A percentile compares a stretch with the other conserved stretches of the same genome.
Evolutionary conservation across 1,139 yeast genomes (phyloP).

Genomic region (Pichia kudriavzevii): DNA sequence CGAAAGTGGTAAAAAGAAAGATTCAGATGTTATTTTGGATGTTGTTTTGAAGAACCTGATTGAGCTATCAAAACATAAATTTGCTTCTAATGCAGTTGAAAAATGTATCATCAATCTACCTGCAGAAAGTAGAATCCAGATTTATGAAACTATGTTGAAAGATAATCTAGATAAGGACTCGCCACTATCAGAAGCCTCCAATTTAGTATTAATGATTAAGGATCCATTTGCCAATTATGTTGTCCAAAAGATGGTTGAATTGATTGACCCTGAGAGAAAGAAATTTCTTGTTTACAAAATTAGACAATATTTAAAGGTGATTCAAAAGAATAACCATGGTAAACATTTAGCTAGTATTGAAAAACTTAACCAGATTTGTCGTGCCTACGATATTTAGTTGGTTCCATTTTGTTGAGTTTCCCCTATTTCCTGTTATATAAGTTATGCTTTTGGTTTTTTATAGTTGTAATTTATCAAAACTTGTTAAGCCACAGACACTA

Average conservation of each 20-base stretch:
- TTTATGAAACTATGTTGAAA: constrained; percentile 56
- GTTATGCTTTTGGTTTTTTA: constrained; percentile 1
- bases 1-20: constrained; percentile 56
- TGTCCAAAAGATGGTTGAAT: constrained; percentile 86
- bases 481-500: too few relatives aligned
- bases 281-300: constrained; percentile 52
- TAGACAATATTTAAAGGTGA: constrained; percentile 53
- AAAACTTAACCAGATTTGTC: constrained; percentile 53
- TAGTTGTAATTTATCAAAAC: not conserved
- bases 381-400: constrained; percentile 11
- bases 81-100: constrained; percentile 96
- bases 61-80: constrained; percentile 84
- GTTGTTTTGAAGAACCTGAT: constrained; percentile 49
- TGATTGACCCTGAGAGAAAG: constrained; percentile 63
- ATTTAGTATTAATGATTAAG: constrained; percentile 83
- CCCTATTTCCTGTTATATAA: not conserved
- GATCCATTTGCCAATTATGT: constrained; percentile 98
- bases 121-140: constrained; percentile 48
- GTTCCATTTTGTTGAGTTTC: too few relatives aligned
- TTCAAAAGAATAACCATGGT: constrained; percentile 55
- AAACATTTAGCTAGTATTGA: constrained; percentile 87
- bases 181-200: constrained; percentile 53
- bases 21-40: constrained; percentile 39
- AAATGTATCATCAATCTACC: constrained; percentile 78
- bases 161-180: constrained; percentile 37